Conservation (phyloP, 2,329 filamentous ascomycete species). For the Colletotrichum acutatum region DNA sequence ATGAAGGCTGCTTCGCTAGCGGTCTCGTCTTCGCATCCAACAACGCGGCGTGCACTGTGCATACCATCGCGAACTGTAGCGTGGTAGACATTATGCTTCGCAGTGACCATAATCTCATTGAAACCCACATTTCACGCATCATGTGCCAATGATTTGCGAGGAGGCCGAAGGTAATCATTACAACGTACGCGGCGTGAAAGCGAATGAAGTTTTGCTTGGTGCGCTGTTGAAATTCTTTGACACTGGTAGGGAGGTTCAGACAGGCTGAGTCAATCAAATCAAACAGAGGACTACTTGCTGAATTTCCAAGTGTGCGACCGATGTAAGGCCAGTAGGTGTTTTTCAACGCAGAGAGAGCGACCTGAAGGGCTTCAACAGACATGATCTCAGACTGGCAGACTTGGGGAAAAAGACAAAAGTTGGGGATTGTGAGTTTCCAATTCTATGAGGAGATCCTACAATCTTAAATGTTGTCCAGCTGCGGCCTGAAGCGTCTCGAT, state of each 20-base stretch:
- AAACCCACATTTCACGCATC: neutral
- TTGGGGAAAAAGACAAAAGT: neutral
- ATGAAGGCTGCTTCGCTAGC: neutral
- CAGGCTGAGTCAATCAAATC: neutral
- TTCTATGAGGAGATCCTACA: too few relatives aligned
- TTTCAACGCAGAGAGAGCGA: neutral
- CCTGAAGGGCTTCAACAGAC: neutral
- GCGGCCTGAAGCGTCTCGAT: too few relatives aligned
- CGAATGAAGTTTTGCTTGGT: neutral
- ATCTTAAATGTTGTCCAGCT: too few relatives aligned
- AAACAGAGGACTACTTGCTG: neutral
- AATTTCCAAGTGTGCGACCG: neutral
- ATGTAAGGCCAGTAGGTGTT: neutral
- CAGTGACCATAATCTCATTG: neutral
- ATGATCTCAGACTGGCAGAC: neutral
- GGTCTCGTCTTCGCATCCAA: neutral
- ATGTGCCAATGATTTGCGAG: neutral
- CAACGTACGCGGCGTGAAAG: neutral
- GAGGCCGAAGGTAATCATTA: neutral
- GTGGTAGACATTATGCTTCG: neutral
- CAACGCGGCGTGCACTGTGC: neutral
- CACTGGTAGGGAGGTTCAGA: neutral
- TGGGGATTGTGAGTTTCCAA: neutral
- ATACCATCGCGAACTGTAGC: neutral
- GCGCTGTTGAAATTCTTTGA: neutral